Evolutionary conservation across 352 stramenopile species (phyloP).

Genomic region (Globisporangium okanoganense): DNA sequence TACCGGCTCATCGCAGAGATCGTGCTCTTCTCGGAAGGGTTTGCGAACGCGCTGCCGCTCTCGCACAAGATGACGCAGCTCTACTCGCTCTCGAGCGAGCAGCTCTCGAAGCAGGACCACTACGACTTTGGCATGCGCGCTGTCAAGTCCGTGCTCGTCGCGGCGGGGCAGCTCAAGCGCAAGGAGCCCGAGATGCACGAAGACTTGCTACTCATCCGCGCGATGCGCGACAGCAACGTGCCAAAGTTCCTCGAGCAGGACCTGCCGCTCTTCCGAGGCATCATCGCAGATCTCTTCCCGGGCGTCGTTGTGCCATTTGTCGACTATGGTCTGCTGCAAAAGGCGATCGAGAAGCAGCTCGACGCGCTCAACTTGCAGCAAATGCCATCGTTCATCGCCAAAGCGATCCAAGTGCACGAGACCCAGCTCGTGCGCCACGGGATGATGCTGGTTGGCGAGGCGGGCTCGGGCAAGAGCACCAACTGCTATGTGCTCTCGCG

Average conservation of each 20-base stretch:
- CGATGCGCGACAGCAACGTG: conserved; percentile 95
- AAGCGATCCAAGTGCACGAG: conserved; percentile 89
- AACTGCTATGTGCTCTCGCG: conserved; percentile 75
- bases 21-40: conserved; percentile 93
- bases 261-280: conserved; percentile 91
- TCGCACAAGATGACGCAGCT: conserved; percentile 95
- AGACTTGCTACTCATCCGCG: conserved; percentile 93
- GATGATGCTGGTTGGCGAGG: conserved; percentile 94
- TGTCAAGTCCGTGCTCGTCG: conserved; percentile 93
- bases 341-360: conserved; percentile 83
- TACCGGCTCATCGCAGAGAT: conserved; percentile 94
- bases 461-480: conserved; percentile 87
- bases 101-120: conserved; percentile 94
- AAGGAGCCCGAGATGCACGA: conserved; percentile 94
- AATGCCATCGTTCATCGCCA: conserved; percentile 82
- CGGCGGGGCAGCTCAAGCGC: conserved; percentile 91
- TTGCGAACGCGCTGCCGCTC: conserved; percentile 89
- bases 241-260: conserved; percentile 95
- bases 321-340: conserved; percentile 91
- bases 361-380: conserved; percentile 74
- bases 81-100: conserved; percentile 91
- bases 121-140: conserved; percentile 95
- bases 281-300: conserved; percentile 94
- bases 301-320: conserved; percentile 92
- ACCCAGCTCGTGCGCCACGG: conserved; percentile 90